These are phyloP conservation scores for Capillidium heterosporum DNA, from an alignment of 371 early-diverging fungal species.

Conservation along the genomic window DNA sequence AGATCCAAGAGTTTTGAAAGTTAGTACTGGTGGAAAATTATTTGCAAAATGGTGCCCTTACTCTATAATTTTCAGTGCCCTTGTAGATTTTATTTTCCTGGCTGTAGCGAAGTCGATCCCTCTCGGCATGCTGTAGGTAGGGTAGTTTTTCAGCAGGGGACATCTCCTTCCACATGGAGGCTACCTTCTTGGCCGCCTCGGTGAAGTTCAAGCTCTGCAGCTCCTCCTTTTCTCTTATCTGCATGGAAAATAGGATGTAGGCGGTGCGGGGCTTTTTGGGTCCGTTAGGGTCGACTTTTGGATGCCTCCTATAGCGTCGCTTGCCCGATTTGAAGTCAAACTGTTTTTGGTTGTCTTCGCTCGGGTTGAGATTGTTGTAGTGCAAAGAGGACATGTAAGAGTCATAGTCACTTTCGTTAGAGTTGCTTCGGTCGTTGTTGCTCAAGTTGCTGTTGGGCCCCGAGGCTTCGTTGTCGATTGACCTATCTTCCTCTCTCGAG, in stretches of 20 bases:
- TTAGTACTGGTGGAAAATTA: no score
- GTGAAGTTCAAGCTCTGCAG: constrained; percentile 24
- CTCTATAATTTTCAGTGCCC: no score
- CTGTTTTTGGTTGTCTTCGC: not conserved
- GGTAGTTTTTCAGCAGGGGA: not conserved
- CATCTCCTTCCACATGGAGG: constrained; percentile 22
- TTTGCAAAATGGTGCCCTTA: no score
- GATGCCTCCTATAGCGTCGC: constrained; percentile 26
- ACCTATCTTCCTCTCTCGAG: no score
- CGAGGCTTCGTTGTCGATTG: no score
- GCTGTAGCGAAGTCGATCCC: not conserved
- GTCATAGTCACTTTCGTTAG: no score
- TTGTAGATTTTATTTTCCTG: not conserved
- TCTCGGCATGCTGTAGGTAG: not conserved
- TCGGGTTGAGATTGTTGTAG: not conserved
- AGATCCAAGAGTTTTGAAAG: no score
- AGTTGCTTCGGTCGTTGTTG: no score
- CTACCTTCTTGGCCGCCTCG: constrained; percentile 26
- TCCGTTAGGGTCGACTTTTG: constrained; percentile 27
- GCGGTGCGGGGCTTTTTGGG: constrained; percentile 31
- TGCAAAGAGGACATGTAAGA: no score
- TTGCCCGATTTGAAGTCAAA: constrained; percentile 9
- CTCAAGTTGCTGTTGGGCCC: no score
- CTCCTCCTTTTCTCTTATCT: constrained; percentile 22
- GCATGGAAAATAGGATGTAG: constrained; percentile 31